Conservation (phyloP, 1,139 yeast species). For the Taphrina pruni region DNA sequence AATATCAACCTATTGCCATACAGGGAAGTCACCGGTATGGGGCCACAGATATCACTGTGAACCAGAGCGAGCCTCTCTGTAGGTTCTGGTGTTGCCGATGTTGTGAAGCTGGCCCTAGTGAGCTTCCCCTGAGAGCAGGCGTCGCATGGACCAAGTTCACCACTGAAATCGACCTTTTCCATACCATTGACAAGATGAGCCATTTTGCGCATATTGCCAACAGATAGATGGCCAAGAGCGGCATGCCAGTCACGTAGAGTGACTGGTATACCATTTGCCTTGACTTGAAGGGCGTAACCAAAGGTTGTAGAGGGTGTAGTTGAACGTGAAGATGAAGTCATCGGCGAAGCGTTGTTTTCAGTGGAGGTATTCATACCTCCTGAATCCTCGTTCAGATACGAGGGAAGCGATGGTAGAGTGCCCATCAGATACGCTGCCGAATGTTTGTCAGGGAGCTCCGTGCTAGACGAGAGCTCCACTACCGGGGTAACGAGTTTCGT, state of each 20-base stretch:
- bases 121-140: background rate
- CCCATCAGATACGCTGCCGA: no score
- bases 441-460: no score
- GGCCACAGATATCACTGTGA: conserved; percentile 14
- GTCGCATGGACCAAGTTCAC: background rate
- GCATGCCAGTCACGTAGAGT: background rate
- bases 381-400: background rate
- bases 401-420: no score
- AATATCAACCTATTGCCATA: background rate
- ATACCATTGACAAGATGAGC: conserved; percentile 2
- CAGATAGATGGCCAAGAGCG: conserved; percentile 15
- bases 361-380: background rate
- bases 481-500: background rate
- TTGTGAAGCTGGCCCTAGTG: background rate
- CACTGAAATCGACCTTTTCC: background rate
- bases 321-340: background rate
- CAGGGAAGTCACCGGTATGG: background rate
- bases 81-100: background rate
- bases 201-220: background rate
- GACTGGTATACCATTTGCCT: background rate
- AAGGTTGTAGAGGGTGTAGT: background rate
- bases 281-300: conserved; percentile 2
- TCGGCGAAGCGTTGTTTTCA: no score
- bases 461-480: no score
- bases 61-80: background rate